Evolutionary conservation across 2,329 filamentous ascomycete species (phyloP).

Genomic region (Tolypocladium ophioglossoides): DNA sequence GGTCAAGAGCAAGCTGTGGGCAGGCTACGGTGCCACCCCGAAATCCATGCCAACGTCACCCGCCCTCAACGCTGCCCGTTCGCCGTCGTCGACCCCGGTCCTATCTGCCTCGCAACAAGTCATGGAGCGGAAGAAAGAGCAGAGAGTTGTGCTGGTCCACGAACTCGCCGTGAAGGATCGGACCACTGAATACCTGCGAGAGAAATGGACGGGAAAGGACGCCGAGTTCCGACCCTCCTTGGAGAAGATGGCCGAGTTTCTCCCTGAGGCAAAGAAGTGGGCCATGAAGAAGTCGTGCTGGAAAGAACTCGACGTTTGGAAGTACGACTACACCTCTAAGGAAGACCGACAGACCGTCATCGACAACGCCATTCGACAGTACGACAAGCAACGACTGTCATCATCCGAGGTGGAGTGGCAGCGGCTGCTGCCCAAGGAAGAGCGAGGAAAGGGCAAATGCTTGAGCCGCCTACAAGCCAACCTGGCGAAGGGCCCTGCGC

Average conservation of each 20-base stretch:
- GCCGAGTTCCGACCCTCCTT: conserved; percentile 44
- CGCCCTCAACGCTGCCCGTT: conserved; percentile 41
- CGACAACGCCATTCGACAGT: conserved; percentile 49
- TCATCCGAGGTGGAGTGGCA: conserved; percentile 51
- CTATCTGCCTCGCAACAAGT: conserved; percentile 40
- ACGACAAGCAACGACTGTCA: conserved; percentile 47
- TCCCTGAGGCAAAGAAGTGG: conserved; percentile 39
- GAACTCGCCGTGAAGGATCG: conserved; percentile 46
- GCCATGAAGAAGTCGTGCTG: conserved; percentile 45
- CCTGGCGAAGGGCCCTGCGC: conserved; percentile 41
- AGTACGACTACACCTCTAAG: conserved; percentile 42
- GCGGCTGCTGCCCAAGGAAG: conserved; percentile 43
- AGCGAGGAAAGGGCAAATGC: conserved; percentile 47
- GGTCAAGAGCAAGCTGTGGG: conserved; percentile 32
- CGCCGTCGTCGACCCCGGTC: conserved; percentile 39
- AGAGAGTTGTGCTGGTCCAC: conserved; percentile 45
- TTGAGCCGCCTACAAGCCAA: conserved; percentile 51
- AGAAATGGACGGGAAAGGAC: conserved; percentile 39
- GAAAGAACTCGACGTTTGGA: conserved; percentile 56
- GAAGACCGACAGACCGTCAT: conserved; percentile 49
- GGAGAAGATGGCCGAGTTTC: conserved; percentile 47
- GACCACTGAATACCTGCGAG: conserved; percentile 35
- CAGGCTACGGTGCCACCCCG: conserved; percentile 25
- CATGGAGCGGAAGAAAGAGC: conserved; percentile 42
- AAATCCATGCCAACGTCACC: conserved; percentile 42